phyloP scores from a whole-genome alignment of 148 eudicot species.

The Fallopia convolvulus region DNA sequence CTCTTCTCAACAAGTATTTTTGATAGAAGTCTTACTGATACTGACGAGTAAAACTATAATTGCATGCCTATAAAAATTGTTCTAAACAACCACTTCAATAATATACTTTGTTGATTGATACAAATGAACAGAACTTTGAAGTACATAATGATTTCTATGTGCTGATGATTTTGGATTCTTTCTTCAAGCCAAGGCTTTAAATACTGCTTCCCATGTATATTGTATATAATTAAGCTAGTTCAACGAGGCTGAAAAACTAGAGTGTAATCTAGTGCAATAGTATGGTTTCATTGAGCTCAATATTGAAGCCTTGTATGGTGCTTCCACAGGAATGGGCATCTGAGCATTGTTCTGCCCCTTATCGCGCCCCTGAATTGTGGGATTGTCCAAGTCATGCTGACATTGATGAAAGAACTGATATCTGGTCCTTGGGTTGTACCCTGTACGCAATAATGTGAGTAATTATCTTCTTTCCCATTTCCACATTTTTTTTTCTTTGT shows the following conservation, averaged over 20 bases:
- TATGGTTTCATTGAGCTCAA: slow-evolving; percentile 7
- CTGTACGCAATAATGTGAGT: slow-evolving; percentile 86
- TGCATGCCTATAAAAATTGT: background rate
- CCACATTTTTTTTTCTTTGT: background rate
- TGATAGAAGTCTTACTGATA: background rate
- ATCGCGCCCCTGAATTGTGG: slow-evolving; percentile 95
- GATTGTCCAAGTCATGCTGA: slow-evolving; percentile 92
- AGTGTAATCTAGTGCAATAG: background rate
- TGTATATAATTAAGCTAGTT: background rate
- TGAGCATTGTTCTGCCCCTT: slow-evolving; percentile 93
- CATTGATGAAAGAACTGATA: slow-evolving; percentile 92
- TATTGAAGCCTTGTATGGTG: background rate
- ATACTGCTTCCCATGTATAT: background rate
- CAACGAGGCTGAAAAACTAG: background rate
- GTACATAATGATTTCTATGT: background rate
- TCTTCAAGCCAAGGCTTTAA: background rate
- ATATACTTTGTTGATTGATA: background rate
- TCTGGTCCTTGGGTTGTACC: slow-evolving; percentile 97
- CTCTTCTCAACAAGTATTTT: no score
- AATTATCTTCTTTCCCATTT: background rate
- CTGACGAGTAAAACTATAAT: background rate
- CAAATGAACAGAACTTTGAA: background rate
- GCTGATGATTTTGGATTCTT: background rate
- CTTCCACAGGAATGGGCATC: slow-evolving; percentile 85
- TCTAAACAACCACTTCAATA: background rate